Base-by-base conservation (phyloP, 1,284 basidiomycete species). In the Inonotus hispidus region DNA sequence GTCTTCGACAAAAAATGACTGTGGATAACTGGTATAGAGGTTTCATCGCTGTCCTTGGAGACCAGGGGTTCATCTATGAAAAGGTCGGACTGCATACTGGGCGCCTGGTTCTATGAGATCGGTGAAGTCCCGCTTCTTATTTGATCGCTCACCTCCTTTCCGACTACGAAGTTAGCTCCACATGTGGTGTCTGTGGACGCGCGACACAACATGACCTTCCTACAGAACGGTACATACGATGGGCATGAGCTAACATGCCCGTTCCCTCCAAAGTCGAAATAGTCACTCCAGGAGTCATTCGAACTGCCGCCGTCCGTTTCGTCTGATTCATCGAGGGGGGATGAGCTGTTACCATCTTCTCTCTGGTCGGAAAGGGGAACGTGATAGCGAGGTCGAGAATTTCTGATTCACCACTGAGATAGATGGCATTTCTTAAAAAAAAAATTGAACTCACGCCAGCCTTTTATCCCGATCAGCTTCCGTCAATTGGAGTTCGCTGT, bases 241-340 rank as follows among this genome's bases (percentile, higher is more conserved):
- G 43, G n/a, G 4, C 52, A 39, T 21, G 52, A 37, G n/a, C 54
- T 52, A 27, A 16, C 19, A 6, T 27, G 13, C 4, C 25, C 37
- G 43, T 54, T 69, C 56, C 71, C 65, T 5, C 63, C 71, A 57
- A 70, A 63, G 39, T 82, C 77, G 27, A 80, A 79, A 79, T 80
- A 79, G 43, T 84, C 82, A 66, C 82, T 84, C 59, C 59, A 60
- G 14, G 59, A 61, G 43, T 32, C 29, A 46, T 82, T 80, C 11
- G 78, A 80, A 6, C 76, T 79, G 61, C 75, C 75, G 23, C 68
- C 71, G 50, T 85, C 84, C 2, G 82, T 86, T 46, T 88, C 75
- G 67, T 92, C 90, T 1, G 90, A 92, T 71, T 92, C 90, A 65
- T 92, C 90, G 2, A 82, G 82, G 58, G 82, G 85, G 11, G 80